Percentiles rank a stretch among this genome's conserved stretches.
Conservation (phyloP, 2,329 filamentous ascomycete species). For the Alternaria arbusti region DNA sequence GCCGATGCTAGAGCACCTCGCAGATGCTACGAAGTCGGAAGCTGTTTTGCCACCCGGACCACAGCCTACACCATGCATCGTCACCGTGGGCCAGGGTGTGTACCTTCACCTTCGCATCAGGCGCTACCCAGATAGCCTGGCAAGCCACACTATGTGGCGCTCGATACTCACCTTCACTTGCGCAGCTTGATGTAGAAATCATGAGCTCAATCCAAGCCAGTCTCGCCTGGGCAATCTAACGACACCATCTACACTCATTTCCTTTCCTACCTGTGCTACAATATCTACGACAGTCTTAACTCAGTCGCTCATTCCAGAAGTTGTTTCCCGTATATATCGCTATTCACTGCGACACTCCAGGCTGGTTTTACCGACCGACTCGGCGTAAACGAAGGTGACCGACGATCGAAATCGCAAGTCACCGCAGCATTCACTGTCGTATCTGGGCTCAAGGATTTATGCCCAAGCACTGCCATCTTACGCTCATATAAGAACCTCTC, state of each 20-base stretch:
- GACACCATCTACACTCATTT: neutral
- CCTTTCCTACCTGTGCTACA: neutral
- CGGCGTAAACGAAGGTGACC: conserved; percentile 1
- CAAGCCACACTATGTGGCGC: neutral
- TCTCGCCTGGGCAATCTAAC: neutral
- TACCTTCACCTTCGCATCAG: conserved; percentile 18
- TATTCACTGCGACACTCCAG: neutral
- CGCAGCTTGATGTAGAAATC: neutral
- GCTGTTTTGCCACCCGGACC: neutral
- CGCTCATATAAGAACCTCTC: neutral
- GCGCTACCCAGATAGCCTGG: neutral
- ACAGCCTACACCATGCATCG: neutral
- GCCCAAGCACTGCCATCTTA: neutral
- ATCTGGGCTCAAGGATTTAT: neutral
- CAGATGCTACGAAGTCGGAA: too few species aligned
- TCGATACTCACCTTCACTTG: conserved; percentile 18
- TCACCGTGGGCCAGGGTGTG: neutral
- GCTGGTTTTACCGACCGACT: neutral
- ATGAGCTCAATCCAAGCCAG: neutral
- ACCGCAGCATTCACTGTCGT: conserved; percentile 9
- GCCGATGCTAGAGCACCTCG: neutral
- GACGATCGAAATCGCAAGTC: conserved; percentile 1
- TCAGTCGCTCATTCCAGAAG: neutral
- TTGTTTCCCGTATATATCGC: neutral
- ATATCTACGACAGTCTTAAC: neutral